Evolutionary conservation across 805 yeast genomes (phyloP), one percentile per base, ranked within the genome.

Genomic region (Candida fluviatilis): DNA sequence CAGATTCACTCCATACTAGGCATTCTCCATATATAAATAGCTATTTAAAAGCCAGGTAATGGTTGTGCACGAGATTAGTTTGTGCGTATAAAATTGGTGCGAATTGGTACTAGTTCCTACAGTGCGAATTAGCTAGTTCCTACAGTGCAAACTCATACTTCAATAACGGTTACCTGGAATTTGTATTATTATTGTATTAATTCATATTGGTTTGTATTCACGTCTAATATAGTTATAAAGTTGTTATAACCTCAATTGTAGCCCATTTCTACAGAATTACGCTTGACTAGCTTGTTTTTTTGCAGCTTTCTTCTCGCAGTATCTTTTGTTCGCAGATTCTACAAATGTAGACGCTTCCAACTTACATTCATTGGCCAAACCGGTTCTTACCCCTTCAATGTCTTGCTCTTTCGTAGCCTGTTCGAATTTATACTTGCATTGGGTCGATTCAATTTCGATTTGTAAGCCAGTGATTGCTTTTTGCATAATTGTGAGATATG

Each of bases 351-450:
- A 53, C 4, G 63, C 55, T 18, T 55, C 58, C 4, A 35, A 44
- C 31, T 44, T 35, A 11, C 60, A 62, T 38, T 73, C 77, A 13
- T 55, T 47, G 18, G 63, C 58, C 45, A 71, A 64, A 1, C 80
- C 81, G 0, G 66, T 52, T 7, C 74, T 49, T 1, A 78, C 75
- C 4, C 84, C 84, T n/a, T 64, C 59, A 6, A 73, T 55, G 47
- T 81, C 81, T 10, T 54, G 54, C 4, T 47, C 48, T 15, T 56
- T 49, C 60, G 55, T 63, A 18, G 69, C 65, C 57, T 81, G 87
- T 48, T 76, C 78, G 45, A 78, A 67, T 52, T 81, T 81, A 60
- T 69, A 76, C 55, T 78, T 78, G 35, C 76, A 73, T 47, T 76
- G 73, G 5, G 66, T 55, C 13, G 59, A 53, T 3, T 51, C 51